Evolutionary conservation across 495 filamentous ascomycete species (phyloP).

Genomic region (Penicillium angulare): DNA sequence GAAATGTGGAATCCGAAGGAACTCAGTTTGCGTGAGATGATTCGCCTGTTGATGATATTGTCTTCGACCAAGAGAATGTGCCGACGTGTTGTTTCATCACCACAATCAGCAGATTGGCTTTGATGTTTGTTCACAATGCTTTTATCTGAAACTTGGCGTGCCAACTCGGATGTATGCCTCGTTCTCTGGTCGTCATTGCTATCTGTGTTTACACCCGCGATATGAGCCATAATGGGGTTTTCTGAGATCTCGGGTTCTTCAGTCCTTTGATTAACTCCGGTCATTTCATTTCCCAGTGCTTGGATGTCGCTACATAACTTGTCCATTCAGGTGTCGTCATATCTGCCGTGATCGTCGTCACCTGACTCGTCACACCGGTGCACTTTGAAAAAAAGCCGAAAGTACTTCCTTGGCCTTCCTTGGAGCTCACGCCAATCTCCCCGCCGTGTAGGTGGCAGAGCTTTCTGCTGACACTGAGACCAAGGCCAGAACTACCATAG

Average conservation of each 20-base stretch:
- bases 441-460: slow-evolving; percentile 82
- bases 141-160: not conserved
- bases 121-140: not conserved
- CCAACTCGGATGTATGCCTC: slow-evolving; percentile 8
- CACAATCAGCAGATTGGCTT: not conserved
- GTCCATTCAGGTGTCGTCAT: slow-evolving; percentile 9
- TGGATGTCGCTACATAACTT: slow-evolving; percentile 23
- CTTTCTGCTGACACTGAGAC: too few relatives aligned
- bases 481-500: slow-evolving; percentile 81
- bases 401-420: slow-evolving; percentile 70
- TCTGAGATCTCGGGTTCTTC: slow-evolving; percentile 7
- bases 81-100: not conserved
- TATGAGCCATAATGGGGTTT: slow-evolving; percentile 6
- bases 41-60: slow-evolving; percentile 73
- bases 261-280: slow-evolving; percentile 3
- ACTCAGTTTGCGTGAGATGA: slow-evolving; percentile 62
- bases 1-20: slow-evolving; percentile 63
- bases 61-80: slow-evolving; percentile 79
- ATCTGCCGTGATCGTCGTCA: slow-evolving; percentile 9
- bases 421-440: slow-evolving; percentile 75
- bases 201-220: slow-evolving; percentile 2
- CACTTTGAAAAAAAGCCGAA: slow-evolving; percentile 82
- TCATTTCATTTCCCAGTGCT: slow-evolving; percentile 1
- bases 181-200: slow-evolving; percentile 2
- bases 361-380: slow-evolving; percentile 33